These are phyloP conservation scores for Batrachochytrium dendrobatidis DNA, from an alignment of 371 early-diverging fungal genomes.

Conservation along the genomic window DNA sequence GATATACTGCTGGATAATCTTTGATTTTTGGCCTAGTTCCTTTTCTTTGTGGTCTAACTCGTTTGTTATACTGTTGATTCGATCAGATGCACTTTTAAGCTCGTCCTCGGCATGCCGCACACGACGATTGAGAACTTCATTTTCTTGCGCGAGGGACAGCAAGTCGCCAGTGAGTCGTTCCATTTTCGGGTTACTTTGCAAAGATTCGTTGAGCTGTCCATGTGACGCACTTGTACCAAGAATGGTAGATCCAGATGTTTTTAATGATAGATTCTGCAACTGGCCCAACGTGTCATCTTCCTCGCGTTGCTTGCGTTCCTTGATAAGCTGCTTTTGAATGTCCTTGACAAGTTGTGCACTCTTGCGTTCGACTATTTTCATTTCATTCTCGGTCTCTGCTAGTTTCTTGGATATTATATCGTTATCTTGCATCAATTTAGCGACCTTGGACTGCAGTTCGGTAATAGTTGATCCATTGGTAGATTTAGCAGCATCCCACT, in stretches of 20 bases:
- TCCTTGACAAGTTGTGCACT: slow-evolving; percentile 39
- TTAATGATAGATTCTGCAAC: no score
- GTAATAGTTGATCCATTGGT: not conserved
- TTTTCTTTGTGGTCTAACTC: slow-evolving; percentile 38
- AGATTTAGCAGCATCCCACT: slow-evolving; percentile 11
- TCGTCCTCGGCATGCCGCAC: slow-evolving; percentile 36
- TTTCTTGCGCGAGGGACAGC: slow-evolving; percentile 33
- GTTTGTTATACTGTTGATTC: slow-evolving; percentile 19
- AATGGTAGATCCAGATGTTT: no score
- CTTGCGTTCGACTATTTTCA: slow-evolving; percentile 28
- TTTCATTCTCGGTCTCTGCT: slow-evolving; percentile 29
- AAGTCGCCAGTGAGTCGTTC: slow-evolving; percentile 27
- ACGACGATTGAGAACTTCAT: slow-evolving; percentile 36
- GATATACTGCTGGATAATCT: slow-evolving; percentile 41
- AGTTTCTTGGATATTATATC: slow-evolving; percentile 18
- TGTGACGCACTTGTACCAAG: not conserved
- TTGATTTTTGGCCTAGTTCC: slow-evolving; percentile 42
- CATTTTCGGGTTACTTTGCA: not conserved
- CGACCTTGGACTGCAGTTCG: slow-evolving; percentile 11
- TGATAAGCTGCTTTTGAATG: slow-evolving; percentile 41
- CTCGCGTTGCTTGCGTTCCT: slow-evolving; percentile 25
- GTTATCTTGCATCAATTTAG: slow-evolving; percentile 15
- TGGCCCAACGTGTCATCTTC: not conserved
- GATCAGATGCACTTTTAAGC: slow-evolving; percentile 22
- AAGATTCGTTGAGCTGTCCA: not conserved